Base-by-base conservation (phyloP, 176 grass and related monocot species). In the Lolium rigidum region DNA sequence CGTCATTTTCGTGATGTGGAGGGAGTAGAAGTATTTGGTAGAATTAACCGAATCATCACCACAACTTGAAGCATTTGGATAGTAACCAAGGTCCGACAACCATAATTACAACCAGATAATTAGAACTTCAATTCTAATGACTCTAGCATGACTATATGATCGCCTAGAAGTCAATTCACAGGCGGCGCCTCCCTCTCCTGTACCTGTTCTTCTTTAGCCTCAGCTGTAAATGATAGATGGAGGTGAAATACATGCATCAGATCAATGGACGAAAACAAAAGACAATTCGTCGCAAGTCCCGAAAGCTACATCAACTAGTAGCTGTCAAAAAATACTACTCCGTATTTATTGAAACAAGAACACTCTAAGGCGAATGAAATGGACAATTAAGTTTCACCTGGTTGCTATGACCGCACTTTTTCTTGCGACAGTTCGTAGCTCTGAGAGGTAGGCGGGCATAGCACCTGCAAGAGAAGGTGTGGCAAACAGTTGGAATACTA, bases 341-440 rank as follows among this genome's bases (percentile, higher is more conserved):
- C 31, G n/a, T n/a, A n/a, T n/a, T n/a, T 28, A 35, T 35, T 35
- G 13, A 65, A 43, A 43, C 5, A 41, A 1, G 5, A 25, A 35
- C 7, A 60, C 60, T 13, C 10, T 6, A 44, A 44, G 38, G 68
- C 38, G 17, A 41, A 20, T 16, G 66, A 9, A 15, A 68, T 17
- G 65, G 3, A 13, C 22, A 24, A 72, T 0, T 43, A 7, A 7
- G 41, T 47, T 22, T 79, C 64, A 95, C 88, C 74, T 95, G 80
- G n/a, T 92, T 95, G 93, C 83, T 90, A 80, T 87, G 88, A 28
- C 93, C 88, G 79, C 90, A 95, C 60, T 95, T 95, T 88, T 95
- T 95, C 82, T 95, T 92, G 46, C 83, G 90, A 70, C 90, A 95
- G 71, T 90, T 95, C 5, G 26, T 82, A 74, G 86, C 5, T 62